Conservation (phyloP, 495 filamentous ascomycete genomes). For the Hapsidospora chrysogenum region DNA sequence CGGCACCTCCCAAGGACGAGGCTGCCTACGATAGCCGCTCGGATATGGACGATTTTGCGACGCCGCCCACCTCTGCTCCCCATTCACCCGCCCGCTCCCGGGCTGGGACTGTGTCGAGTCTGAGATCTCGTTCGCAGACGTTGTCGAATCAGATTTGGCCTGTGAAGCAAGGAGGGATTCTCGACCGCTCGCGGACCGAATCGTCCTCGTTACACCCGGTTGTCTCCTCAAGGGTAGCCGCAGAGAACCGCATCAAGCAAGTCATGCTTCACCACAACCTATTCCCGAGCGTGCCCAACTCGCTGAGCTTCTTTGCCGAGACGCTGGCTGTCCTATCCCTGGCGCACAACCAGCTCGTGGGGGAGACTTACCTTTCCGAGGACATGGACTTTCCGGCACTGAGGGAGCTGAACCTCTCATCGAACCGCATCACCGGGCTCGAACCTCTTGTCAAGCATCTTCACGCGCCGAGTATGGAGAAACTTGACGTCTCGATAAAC, state of each 20-base stretch:
- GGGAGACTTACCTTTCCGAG: constrained; percentile 37
- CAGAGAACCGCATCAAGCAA: constrained; percentile 26
- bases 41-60: constrained; percentile 47
- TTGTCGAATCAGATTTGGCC: constrained; percentile 34
- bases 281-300: constrained; percentile 49
- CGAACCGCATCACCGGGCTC: constrained; percentile 50
- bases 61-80: constrained; percentile 31
- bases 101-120: constrained; percentile 19
- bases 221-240: constrained; percentile 29
- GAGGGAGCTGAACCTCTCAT: constrained; percentile 53
- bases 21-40: constrained; percentile 30
- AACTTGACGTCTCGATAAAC: constrained; percentile 68
- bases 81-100: constrained; percentile 23
- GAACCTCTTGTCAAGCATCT: constrained; percentile 44
- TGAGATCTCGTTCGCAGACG: constrained; percentile 16
- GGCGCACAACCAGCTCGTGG: constrained; percentile 57
- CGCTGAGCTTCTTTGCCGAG: constrained; percentile 46
- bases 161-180: constrained; percentile 49
- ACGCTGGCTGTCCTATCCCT: constrained; percentile 62
- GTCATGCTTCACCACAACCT: constrained; percentile 64
- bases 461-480: constrained; percentile 50
- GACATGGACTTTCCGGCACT: constrained; percentile 54
- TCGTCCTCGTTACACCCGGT: constrained; percentile 35
- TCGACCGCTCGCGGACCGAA: constrained; percentile 56
- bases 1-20: constrained; percentile 6